These are phyloP conservation scores for Ceratocystis variospora DNA, from an alignment of 2,329 filamentous ascomycete species.

Conservation along the genomic window DNA sequence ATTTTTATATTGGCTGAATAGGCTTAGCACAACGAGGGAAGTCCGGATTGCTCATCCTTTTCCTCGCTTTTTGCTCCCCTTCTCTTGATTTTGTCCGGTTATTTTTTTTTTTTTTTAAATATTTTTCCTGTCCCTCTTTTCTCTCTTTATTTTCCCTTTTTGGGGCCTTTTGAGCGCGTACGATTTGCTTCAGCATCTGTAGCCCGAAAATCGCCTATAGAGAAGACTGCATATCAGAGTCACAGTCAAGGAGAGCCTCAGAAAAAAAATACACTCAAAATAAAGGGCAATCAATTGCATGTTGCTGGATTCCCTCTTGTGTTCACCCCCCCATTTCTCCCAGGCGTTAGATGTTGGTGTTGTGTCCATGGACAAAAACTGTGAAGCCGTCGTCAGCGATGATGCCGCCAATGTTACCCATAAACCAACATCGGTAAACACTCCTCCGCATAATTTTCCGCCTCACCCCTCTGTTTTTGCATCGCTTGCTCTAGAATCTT, in stretches of 20 bases:
- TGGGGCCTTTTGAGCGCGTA: background rate
- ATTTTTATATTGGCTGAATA: background rate
- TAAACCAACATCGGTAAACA: constrained; percentile 5
- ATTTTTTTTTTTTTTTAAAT: background rate
- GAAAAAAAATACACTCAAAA: background rate
- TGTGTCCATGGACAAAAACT: constrained; percentile 7
- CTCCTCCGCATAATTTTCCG: background rate
- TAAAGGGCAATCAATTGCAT: constrained; percentile 2
- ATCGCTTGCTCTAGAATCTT: background rate
- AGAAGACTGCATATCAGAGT: background rate
- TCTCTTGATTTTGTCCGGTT: background rate
- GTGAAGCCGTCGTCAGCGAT: constrained; percentile 12
- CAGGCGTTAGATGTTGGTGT: background rate
- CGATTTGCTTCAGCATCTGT: background rate
- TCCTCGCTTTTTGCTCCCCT: background rate
- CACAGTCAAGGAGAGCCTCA: background rate
- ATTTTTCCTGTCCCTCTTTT: background rate
- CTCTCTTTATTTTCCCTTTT: background rate
- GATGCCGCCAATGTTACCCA: constrained; percentile 1
- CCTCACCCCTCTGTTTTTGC: background rate
- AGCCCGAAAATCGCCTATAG: background rate
- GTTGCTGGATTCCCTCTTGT: background rate
- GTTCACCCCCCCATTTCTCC: background rate
- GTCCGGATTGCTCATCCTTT: background rate
- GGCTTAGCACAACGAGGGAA: background rate